phyloP scores from a whole-genome alignment of 176 grass and related monocot genomes.

The Triticum dicoccoides region DNA sequence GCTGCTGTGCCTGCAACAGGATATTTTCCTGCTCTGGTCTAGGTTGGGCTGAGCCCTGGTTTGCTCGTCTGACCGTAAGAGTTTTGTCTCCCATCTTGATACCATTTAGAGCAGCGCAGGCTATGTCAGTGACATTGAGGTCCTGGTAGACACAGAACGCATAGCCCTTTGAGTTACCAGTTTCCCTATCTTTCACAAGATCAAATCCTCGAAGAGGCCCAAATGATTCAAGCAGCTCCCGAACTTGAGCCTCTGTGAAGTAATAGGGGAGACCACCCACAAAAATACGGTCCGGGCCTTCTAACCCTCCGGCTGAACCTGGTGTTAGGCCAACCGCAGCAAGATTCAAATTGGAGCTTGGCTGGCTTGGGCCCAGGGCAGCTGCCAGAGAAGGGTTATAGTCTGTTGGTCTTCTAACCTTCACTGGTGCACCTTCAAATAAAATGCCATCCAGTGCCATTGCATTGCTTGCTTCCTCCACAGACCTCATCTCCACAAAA shows the following conservation, averaged over 20 bases:
- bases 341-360: conserved; percentile 88
- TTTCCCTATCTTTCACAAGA: conserved; percentile 98
- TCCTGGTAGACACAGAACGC: conserved; percentile 98
- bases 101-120: conserved; percentile 94
- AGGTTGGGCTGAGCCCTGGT: conserved; percentile 81
- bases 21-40: conserved; percentile 95
- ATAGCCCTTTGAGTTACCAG: conserved; percentile 97
- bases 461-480: conserved; percentile 99
- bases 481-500: conserved; percentile 99
- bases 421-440: conserved; percentile 94
- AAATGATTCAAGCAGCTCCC: conserved; percentile 94
- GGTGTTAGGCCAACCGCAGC: conserved; percentile 85
- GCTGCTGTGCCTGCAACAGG: conserved; percentile 93
- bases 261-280: conserved; percentile 97
- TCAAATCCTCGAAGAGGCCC: conserved; percentile 90
- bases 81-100: conserved; percentile 99
- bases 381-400: conserved; percentile 97
- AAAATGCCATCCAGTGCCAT: conserved; percentile 99
- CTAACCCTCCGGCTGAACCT: conserved; percentile 80
- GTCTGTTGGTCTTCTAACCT: conserved; percentile 90
- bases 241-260: conserved; percentile 96
- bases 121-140: conserved; percentile 87
- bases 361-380: conserved; percentile 89
- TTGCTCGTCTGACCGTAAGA: conserved; percentile 89
- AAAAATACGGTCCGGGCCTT: conserved; percentile 97